Percentiles rank a stretch among this genome's conserved stretches.
Evolutionary conservation across 495 filamentous ascomycete species (phyloP).

Genomic region (Evansstolkia leycettana): DNA sequence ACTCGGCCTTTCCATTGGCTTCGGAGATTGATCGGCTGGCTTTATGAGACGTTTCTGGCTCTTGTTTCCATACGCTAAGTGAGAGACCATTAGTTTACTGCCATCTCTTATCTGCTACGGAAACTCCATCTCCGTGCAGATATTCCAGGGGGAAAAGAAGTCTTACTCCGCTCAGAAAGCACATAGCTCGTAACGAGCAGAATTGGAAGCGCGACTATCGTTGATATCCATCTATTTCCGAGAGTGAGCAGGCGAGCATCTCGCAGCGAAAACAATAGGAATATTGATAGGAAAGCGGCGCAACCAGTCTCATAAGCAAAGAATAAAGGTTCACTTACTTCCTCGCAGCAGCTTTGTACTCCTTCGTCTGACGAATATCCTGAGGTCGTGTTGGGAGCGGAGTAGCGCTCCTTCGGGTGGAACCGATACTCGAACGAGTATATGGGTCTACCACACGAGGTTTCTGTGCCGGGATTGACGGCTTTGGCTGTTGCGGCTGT

Average conservation of each 20-base stretch:
- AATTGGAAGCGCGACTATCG: neutral
- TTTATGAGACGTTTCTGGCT: neutral
- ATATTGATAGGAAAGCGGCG: neutral
- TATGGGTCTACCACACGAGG: too few relatives aligned
- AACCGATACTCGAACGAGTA: too few relatives aligned
- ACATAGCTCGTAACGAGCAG: neutral
- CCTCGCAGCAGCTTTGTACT: slow-evolving; percentile 1
- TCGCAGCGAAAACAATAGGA: neutral
- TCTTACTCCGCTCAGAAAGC: neutral
- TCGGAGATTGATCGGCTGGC: neutral
- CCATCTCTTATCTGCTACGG: too few relatives aligned
- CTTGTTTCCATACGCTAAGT: neutral
- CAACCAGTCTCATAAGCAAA: too few relatives aligned
- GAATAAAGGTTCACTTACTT: neutral
- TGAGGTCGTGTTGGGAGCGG: too few relatives aligned
- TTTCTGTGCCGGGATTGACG: too few relatives aligned
- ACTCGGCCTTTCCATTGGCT: neutral
- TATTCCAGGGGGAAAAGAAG: too few relatives aligned
- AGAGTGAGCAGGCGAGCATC: neutral
- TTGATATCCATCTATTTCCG: neutral
- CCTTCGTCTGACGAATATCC: slow-evolving; percentile 1
- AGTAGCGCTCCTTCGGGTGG: too few relatives aligned
- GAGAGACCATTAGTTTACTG: neutral
- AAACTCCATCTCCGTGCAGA: too few relatives aligned
- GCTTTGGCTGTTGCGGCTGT: too few relatives aligned